phyloP scores from a whole-genome alignment of 495 filamentous ascomycete genomes.

The Terfezia boudieri region DNA sequence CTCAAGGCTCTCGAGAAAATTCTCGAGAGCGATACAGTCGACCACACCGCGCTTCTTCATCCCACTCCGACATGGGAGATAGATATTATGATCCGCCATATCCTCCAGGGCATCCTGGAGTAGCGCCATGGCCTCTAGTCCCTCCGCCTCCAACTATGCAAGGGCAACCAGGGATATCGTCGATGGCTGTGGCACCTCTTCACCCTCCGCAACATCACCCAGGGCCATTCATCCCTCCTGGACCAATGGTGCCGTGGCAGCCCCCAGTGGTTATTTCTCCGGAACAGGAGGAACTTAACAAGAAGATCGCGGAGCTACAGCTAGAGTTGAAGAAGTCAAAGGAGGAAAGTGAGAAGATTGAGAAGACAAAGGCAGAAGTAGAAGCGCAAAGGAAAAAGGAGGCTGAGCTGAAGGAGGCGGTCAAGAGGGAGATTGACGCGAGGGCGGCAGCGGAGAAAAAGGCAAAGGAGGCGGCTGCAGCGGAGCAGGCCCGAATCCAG shows the following conservation, averaged over 20 bases:
- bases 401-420: conserved; percentile 1
- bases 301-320: neutral
- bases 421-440: conserved; percentile 1
- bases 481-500: neutral
- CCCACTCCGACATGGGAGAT: neutral
- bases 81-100: neutral
- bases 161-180: neutral
- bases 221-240: neutral
- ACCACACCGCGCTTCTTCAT: neutral
- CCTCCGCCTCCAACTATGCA: neutral
- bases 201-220: neutral
- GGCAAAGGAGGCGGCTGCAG: neutral
- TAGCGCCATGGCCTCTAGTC: neutral
- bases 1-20: neutral
- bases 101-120: neutral
- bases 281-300: neutral
- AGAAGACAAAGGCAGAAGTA: conserved; percentile 8
- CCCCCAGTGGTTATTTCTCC: neutral
- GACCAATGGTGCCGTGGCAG: neutral
- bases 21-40: neutral
- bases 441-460: conserved; percentile 2
- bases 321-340: conserved; percentile 2
- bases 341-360: neutral
- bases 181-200: neutral
- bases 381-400: conserved; percentile 10